A percentile compares a stretch with the other conserved stretches of the same genome.
Evolutionary conservation across 192 early-diverging fungal genomes (phyloP).

Genomic region (Funneliformis mosseae): DNA sequence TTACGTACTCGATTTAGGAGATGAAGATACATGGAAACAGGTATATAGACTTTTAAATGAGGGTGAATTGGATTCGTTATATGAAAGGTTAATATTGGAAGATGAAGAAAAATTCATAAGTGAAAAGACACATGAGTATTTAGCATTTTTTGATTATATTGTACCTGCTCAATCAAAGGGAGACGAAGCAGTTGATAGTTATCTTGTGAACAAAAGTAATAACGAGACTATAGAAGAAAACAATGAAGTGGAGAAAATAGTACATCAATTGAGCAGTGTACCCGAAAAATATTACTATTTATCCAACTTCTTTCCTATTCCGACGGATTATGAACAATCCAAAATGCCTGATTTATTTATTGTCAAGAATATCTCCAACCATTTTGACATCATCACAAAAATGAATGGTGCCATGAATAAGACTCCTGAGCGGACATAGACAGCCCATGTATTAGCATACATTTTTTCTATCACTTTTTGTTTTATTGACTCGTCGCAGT

Average conservation of each 20-base stretch:
- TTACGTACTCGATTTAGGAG: neutral
- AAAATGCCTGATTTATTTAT: neutral
- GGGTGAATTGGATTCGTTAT: neutral
- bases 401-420: neutral
- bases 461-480: conserved; percentile 6
- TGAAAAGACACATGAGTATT: neutral
- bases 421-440: neutral
- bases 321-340: neutral
- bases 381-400: neutral
- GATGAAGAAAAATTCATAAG: neutral
- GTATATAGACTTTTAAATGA: neutral
- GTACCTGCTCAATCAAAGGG: neutral
- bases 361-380: neutral
- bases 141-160: neutral
- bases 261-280: neutral
- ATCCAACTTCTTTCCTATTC: neutral
- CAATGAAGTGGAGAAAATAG: neutral
- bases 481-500: conserved; percentile 13
- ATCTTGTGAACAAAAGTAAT: neutral
- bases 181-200: no score
- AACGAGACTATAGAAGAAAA: neutral
- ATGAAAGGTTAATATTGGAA: neutral
- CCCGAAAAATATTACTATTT: neutral
- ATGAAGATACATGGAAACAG: neutral
- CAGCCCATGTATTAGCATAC: conserved; percentile 5